phyloP scores from a whole-genome alignment of 23 red algal genomes.

The Gracilaria domingensis region DNA sequence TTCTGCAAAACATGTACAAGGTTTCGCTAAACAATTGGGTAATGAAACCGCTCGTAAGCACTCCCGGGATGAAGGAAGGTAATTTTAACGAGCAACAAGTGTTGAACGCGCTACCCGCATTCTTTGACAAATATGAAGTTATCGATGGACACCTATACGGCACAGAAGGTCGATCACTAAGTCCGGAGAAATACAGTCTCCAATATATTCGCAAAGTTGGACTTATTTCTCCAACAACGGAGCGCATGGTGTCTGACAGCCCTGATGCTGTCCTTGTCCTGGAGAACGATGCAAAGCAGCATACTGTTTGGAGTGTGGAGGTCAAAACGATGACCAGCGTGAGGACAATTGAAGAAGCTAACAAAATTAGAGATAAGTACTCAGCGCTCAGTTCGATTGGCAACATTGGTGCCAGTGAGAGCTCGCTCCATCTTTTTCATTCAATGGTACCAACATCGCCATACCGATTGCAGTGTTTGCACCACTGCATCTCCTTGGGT shows the following conservation, averaged over 20 bases:
- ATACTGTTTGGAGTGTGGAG: background rate
- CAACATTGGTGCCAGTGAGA: slow-evolving; percentile 9
- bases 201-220: background rate
- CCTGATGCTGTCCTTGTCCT: slow-evolving; percentile 22
- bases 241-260: slow-evolving; percentile 4
- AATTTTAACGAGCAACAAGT: background rate
- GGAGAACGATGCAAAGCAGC: background rate
- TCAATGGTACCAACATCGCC: background rate
- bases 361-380: background rate
- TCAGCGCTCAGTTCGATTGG: background rate
- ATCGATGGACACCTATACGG: background rate
- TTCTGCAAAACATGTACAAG: background rate
- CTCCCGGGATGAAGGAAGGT: background rate
- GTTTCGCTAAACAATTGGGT: background rate
- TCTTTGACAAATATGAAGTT: background rate
- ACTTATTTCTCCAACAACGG: background rate
- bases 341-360: background rate
- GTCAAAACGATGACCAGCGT: slow-evolving; percentile 29
- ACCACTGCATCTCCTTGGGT: background rate
- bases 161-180: too few relatives aligned
- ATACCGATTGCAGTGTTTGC: slow-evolving; percentile 29
- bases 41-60: slow-evolving; percentile 27
- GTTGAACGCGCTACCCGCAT: background rate
- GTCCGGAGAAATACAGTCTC: background rate
- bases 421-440: background rate